These are phyloP conservation scores for Aureobasidium sp. DNA, from an alignment of 2,329 filamentous ascomycete species.

Conservation along the genomic window DNA sequence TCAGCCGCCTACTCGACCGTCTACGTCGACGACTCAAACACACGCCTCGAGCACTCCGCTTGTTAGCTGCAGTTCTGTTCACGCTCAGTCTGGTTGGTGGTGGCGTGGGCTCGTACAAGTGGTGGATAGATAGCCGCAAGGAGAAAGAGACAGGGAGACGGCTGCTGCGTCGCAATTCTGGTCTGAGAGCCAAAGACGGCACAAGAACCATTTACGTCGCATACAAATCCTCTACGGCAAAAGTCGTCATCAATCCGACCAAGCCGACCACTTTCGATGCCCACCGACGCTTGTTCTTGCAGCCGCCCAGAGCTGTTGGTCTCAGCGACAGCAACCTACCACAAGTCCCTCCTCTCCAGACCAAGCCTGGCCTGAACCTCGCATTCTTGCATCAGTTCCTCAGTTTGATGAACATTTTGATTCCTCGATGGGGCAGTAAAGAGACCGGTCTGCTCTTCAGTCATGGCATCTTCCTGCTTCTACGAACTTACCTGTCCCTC, in stretches of 20 bases:
- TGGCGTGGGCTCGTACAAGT: slow-evolving; percentile 70
- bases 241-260: slow-evolving; percentile 83
- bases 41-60: slow-evolving; percentile 63
- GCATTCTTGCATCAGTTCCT: slow-evolving; percentile 96
- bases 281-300: slow-evolving; percentile 85
- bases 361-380: slow-evolving; percentile 88
- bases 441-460: slow-evolving; percentile 85
- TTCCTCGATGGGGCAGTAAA: slow-evolving; percentile 91
- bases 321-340: slow-evolving; percentile 57
- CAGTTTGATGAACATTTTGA: slow-evolving; percentile 94
- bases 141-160: slow-evolving; percentile 78
- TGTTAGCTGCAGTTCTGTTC: slow-evolving; percentile 70
- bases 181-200: slow-evolving; percentile 87
- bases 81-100: slow-evolving; percentile 70
- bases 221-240: slow-evolving; percentile 78
- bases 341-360: slow-evolving; percentile 76
- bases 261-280: slow-evolving; percentile 95
- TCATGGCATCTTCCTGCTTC: slow-evolving; percentile 81
- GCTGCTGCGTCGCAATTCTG: slow-evolving; percentile 84
- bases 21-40: slow-evolving; percentile 48
- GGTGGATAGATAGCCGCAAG: slow-evolving; percentile 64
- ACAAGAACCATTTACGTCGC: slow-evolving; percentile 92
- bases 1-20: slow-evolving; percentile 43
- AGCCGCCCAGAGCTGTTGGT: slow-evolving; percentile 77
- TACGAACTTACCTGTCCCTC: slow-evolving; percentile 88